Evolutionary conservation across 2,329 filamentous ascomycete genomes (phyloP).

Genomic region (Ceratocystis papillata): DNA sequence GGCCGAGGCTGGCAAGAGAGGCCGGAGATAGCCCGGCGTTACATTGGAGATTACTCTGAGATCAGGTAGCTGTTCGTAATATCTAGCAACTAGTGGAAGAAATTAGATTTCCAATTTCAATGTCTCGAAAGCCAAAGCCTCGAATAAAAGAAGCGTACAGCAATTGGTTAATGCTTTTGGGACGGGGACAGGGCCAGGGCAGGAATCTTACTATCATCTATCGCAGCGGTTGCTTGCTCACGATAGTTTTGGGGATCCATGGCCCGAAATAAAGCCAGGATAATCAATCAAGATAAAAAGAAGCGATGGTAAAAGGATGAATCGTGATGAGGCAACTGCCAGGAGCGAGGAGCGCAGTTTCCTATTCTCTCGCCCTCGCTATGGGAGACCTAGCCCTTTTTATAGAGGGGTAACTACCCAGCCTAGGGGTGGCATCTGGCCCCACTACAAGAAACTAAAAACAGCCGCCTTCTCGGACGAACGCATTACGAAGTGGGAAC

Average conservation of each 20-base stretch:
- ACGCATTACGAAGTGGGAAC: neutral
- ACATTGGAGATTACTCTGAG: constrained; percentile 67
- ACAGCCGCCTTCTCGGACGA: neutral
- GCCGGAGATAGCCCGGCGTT: constrained; percentile 72
- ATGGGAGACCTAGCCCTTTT: neutral
- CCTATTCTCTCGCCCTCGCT: neutral
- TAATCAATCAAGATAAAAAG: too few species aligned
- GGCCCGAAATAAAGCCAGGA: neutral
- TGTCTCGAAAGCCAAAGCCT: too few species aligned
- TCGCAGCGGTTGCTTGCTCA: constrained; percentile 61
- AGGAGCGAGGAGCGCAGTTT: neutral
- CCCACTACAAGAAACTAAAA: neutral
- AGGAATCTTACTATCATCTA: constrained; percentile 63
- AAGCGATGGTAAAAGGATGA: neutral
- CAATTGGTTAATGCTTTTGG: neutral
- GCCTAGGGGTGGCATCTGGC: neutral
- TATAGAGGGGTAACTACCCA: neutral
- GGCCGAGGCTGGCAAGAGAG: constrained; percentile 58
- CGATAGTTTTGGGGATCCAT: constrained; percentile 78
- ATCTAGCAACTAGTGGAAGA: constrained; percentile 56
- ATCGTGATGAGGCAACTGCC: neutral
- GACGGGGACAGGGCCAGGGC: constrained; percentile 14
- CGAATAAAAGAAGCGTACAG: too few species aligned
- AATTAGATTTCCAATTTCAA: constrained; percentile 14
- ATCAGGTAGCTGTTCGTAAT: constrained; percentile 64